Percentiles rank a stretch among this genome's conserved stretches.
Evolutionary conservation across 2,329 filamentous ascomycete genomes (phyloP).

Genomic region (Metarhizium rileyi): DNA sequence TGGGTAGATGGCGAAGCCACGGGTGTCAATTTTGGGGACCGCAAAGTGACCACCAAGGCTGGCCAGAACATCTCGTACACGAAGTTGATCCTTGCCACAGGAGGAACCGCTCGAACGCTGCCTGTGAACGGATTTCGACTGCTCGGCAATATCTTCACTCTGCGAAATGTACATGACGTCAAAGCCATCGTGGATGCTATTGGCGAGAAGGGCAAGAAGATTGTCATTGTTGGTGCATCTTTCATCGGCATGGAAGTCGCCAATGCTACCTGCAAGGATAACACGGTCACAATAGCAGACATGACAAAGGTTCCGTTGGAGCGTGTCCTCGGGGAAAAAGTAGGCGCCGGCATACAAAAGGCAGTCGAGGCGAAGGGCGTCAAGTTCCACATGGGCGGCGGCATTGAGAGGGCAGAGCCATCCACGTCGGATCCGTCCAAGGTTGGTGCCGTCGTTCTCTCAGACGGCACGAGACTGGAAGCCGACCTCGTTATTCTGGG

Average conservation of each 20-base stretch:
- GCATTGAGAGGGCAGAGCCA: slow-evolving; percentile 73
- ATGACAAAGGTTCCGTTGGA: slow-evolving; percentile 82
- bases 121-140: slow-evolving; percentile 81
- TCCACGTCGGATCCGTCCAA: slow-evolving; percentile 56
- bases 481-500: slow-evolving; percentile 89
- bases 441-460: slow-evolving; percentile 72
- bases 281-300: slow-evolving; percentile 77
- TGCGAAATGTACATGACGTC: slow-evolving; percentile 68
- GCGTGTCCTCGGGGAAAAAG: slow-evolving; percentile 70
- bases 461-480: slow-evolving; percentile 74
- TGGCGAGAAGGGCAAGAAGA: slow-evolving; percentile 77
- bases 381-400: slow-evolving; percentile 74
- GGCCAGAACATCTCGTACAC: slow-evolving; percentile 67
- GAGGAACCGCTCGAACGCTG: slow-evolving; percentile 65
- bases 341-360: slow-evolving; percentile 73
- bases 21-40: slow-evolving; percentile 63
- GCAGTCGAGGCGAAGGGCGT: slow-evolving; percentile 77
- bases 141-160: slow-evolving; percentile 75
- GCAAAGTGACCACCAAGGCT: slow-evolving; percentile 63
- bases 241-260: slow-evolving; percentile 99
- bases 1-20: slow-evolving; percentile 56
- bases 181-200: slow-evolving; percentile 71
- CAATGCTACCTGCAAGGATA: slow-evolving; percentile 68
- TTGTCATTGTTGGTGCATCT: slow-evolving; percentile 83
- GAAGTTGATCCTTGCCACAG: slow-evolving; percentile 85